Conservation (phyloP, 164 flowering plant genomes). For the Vitis labrusca region DNA sequence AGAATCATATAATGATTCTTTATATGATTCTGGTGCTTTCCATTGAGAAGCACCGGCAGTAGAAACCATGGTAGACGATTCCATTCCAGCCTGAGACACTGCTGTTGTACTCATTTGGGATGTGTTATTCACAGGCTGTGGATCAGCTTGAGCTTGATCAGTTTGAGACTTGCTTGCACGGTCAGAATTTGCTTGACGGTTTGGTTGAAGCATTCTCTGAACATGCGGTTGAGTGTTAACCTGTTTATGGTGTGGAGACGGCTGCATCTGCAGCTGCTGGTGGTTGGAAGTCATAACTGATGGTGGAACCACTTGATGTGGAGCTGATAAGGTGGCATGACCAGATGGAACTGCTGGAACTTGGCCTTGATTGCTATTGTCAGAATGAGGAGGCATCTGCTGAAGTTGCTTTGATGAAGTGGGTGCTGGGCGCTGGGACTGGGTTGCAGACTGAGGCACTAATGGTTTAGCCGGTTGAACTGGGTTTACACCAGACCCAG, state of each 20-base stretch:
- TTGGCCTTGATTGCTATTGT: slow-evolving; percentile 51
- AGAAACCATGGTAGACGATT: slow-evolving; percentile 35
- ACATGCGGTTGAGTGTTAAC: slow-evolving; percentile 32
- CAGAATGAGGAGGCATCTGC: slow-evolving; percentile 47
- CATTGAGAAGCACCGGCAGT: slow-evolving; percentile 40
- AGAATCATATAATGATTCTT: slow-evolving; percentile 33
- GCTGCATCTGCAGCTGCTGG: slow-evolving; percentile 36
- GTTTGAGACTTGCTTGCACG: slow-evolving; percentile 30
- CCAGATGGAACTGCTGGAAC: slow-evolving; percentile 35
- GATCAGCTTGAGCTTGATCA: slow-evolving; percentile 38
- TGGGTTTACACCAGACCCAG: slow-evolving; percentile 46
- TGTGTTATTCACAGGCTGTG: slow-evolving; percentile 27
- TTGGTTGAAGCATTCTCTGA: slow-evolving; percentile 55
- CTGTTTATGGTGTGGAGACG: slow-evolving; percentile 44
- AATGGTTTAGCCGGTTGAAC: slow-evolving; percentile 47
- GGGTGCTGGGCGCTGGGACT: slow-evolving; percentile 35
- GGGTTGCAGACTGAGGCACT: slow-evolving; percentile 44
- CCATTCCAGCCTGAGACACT: slow-evolving; percentile 32
- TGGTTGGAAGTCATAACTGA: slow-evolving; percentile 36
- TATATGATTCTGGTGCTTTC: slow-evolving; percentile 38
- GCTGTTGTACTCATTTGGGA: slow-evolving; percentile 28
- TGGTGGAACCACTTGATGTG: slow-evolving; percentile 42
- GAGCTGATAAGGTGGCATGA: slow-evolving; percentile 19
- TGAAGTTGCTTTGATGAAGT: slow-evolving; percentile 45
- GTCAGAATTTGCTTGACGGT: slow-evolving; percentile 41